phyloP scores from a whole-genome alignment of 108 stramenopile species.

The Skeletonema costatum region DNA sequence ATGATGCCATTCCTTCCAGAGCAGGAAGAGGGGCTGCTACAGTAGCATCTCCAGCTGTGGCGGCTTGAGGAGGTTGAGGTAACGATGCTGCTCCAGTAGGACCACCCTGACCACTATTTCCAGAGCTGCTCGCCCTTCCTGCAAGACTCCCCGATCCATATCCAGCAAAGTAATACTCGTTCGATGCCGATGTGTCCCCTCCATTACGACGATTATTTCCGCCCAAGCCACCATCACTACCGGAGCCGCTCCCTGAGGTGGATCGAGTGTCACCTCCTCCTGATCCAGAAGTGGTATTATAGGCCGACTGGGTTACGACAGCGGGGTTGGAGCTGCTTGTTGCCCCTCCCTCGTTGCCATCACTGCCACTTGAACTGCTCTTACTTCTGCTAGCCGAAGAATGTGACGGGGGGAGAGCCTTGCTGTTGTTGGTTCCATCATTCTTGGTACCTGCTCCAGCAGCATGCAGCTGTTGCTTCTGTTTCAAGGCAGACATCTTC shows the following conservation, averaged over 20 bases:
- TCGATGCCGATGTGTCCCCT: constrained; percentile 17
- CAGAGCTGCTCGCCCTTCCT: neutral
- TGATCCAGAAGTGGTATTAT: constrained; percentile 24
- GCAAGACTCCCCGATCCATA: constrained; percentile 29
- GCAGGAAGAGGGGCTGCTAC: neutral
- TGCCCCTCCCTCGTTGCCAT: constrained; percentile 16
- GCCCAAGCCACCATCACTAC: constrained; percentile 11
- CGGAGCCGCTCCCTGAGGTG: constrained; percentile 8
- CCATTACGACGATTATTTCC: constrained; percentile 11
- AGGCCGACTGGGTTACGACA: constrained; percentile 6
- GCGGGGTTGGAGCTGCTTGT: constrained; percentile 12
- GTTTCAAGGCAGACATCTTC: constrained; percentile 1
- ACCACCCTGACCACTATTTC: neutral
- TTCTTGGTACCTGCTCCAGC: neutral
- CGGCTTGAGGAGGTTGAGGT: neutral
- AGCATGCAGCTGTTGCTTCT: neutral
- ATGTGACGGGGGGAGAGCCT: neutral
- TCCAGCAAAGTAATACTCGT: constrained; percentile 39
- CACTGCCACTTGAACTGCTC: constrained; percentile 13
- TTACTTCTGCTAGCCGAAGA: constrained; percentile 9
- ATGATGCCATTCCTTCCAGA: constrained; percentile 4
- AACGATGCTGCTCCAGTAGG: neutral
- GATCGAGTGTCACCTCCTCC: constrained; percentile 26
- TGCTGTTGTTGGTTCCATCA: constrained; percentile 1
- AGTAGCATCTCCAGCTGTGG: neutral